phyloP scores from a whole-genome alignment of 78 protist genomes.

The Ministeria vibrans region DNA sequence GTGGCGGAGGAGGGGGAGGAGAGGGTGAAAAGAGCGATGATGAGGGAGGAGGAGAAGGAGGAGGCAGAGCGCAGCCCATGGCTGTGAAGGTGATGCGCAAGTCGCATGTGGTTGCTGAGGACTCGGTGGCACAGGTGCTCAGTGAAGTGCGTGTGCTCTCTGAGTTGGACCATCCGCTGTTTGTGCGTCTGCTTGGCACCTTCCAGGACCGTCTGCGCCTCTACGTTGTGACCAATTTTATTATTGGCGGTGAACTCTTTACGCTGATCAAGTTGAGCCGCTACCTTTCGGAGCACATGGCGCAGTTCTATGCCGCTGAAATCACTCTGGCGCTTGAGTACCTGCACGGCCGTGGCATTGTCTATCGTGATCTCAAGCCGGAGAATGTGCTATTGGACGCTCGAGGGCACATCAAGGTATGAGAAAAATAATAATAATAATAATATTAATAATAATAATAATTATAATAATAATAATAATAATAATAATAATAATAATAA shows the following conservation, averaged over 20 bases:
- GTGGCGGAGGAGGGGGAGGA: no score
- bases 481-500: no score
- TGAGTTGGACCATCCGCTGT: neutral
- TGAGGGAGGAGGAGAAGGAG: no score
- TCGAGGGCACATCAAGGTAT: constrained; percentile 3
- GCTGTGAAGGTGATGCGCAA: neutral
- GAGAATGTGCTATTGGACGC: constrained; percentile 21
- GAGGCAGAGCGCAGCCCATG: neutral
- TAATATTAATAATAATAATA: no score
- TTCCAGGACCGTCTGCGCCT: constrained; percentile 18
- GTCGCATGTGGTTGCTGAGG: neutral
- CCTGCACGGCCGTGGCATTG: constrained; percentile 21
- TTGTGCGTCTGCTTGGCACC: neutral
- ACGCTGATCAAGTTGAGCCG: constrained; percentile 8
- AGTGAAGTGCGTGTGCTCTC: neutral
- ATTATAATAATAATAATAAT: no score
- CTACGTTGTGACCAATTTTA: constrained; percentile 73
- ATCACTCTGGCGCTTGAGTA: constrained; percentile 78
- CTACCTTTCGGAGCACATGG: no score
- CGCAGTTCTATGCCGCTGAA: constrained; percentile 76
- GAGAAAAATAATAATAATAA: no score
- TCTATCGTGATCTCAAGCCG: constrained; percentile 32
- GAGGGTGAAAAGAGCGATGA: no score
- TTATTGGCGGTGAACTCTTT: constrained; percentile 86
- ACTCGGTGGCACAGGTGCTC: neutral